These are phyloP conservation scores for Populus ilicifolia DNA, from an alignment of 345 rosid genomes.

Conservation along the genomic window DNA sequence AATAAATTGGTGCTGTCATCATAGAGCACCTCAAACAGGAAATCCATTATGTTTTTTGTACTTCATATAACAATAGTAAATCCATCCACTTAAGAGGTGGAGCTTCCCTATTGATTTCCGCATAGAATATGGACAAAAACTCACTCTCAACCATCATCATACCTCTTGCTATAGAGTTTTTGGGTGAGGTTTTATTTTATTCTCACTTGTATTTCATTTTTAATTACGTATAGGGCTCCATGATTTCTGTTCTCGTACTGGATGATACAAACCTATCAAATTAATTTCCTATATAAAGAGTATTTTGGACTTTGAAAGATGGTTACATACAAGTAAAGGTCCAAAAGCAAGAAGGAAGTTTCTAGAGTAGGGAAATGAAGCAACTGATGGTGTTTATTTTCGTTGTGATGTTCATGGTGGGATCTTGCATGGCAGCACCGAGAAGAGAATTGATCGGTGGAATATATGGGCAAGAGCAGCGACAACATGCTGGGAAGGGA, in stretches of 20 bases:
- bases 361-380: constrained; percentile 17
- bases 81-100: constrained; percentile 20
- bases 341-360: no score
- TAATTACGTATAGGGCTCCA: constrained; percentile 12
- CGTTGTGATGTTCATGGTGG: constrained; percentile 24
- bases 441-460: constrained; percentile 23
- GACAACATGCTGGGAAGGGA: constrained; percentile 11
- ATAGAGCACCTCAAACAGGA: constrained; percentile 12
- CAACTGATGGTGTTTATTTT: constrained; percentile 6
- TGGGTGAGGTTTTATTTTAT: background rate
- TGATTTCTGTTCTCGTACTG: background rate
- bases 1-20: background rate
- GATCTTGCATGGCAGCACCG: constrained; percentile 19
- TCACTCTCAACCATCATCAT: background rate
- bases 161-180: background rate
- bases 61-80: background rate
- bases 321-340: no score
- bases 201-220: constrained; percentile 18
- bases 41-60: constrained; percentile 14
- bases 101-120: constrained; percentile 22
- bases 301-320: no score
- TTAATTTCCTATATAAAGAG: no score
- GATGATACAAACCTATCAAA: no score
- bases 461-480: constrained; percentile 19
- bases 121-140: constrained; percentile 1